Conservation (phyloP, 2,329 filamentous ascomycete genomes). For the Orbilia brochopaga region DNA sequence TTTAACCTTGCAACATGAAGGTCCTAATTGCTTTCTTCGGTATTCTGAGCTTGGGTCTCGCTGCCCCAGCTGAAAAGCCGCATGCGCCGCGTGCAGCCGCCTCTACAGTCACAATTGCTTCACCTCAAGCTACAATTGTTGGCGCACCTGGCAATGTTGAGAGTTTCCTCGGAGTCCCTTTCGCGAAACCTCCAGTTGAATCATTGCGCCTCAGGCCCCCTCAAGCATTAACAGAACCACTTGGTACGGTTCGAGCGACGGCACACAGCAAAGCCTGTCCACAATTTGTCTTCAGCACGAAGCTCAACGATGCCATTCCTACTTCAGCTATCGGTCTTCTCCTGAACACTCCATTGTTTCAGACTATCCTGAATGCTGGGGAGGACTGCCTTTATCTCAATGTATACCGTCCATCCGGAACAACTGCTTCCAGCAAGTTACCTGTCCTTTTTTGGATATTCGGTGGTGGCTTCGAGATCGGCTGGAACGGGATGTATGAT, state of each 20-base stretch:
- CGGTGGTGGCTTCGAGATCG: constrained; percentile 66
- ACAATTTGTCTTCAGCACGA: constrained; percentile 70
- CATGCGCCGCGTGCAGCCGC: constrained; percentile 60
- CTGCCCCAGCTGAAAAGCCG: constrained; percentile 55
- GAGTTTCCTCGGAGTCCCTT: constrained; percentile 66
- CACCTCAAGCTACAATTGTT: constrained; percentile 63
- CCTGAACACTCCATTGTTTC: constrained; percentile 66
- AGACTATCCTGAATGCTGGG: constrained; percentile 63
- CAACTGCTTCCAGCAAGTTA: constrained; percentile 64
- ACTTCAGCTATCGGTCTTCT: constrained; percentile 62
- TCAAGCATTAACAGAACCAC: constrained; percentile 54
- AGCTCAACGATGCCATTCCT: constrained; percentile 58
- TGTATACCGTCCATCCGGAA: constrained; percentile 62
- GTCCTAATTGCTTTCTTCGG: constrained; percentile 22
- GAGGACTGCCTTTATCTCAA: constrained; percentile 61
- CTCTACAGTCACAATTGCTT: constrained; percentile 65
- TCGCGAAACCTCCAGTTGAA: constrained; percentile 64
- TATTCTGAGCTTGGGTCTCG: constrained; percentile 32
- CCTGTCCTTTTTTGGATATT: constrained; percentile 76
- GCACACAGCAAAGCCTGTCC: constrained; percentile 70
- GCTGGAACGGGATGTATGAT: constrained; percentile 57
- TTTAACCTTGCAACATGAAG: constrained; percentile 45
- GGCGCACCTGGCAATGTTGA: constrained; percentile 65
- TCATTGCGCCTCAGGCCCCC: constrained; percentile 61
- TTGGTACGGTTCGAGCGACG: constrained; percentile 68